Evolutionary conservation across 108 stramenopile species (phyloP), one percentile per base, ranked within the genome.

Genomic region (Conticribra guillardii): DNA sequence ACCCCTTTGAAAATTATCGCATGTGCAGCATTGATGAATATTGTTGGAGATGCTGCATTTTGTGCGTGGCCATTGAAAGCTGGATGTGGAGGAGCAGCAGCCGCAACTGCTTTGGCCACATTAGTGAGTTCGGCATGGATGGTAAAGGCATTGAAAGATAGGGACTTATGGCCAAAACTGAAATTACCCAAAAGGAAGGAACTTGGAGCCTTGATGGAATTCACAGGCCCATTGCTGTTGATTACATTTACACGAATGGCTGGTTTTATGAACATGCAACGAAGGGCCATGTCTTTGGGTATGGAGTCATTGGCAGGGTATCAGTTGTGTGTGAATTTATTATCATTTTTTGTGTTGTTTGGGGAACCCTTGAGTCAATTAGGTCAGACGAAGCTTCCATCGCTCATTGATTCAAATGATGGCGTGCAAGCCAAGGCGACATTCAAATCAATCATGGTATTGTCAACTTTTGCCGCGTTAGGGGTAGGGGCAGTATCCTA

Each of bases 331-430:
- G 81, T 84, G 54, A 92, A 92, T 53, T 53, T 88, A 17, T 45
- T 92, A 14, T 63, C 85, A n/a, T 88, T 92, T 69, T 92, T 89
- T 32, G 74, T 92, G 2, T 70, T 92, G 9, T 92, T 92, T 73
- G 91, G 87, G 19, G 91, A 92, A 59, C 91, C 91, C 24, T 60
- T 92, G 44, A 83, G 82, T 32, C 91, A 92, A 55, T 63, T 92
- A 16, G 71, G 71, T 37, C 91, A 92, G 61, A 92, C 91, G 7
- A 81, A 88, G 47, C 60, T 92, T 24, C 91, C 88, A 1, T 68
- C 82, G 21, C 56, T 92, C 44, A 74, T 92, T 56, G 87, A 85
- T 64, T 59, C 71, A 0, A 66, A 76, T n/a, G 74, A 89, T 54
- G 33, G 22, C 11, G 72, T 67, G 31, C 75, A 84, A 45, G 71